A percentile compares a stretch with the other conserved stretches of the same genome.
These are phyloP conservation scores for Aspergillus ochraceus DNA, from an alignment of 2,329 filamentous ascomycete genomes.

Conservation along the genomic window DNA sequence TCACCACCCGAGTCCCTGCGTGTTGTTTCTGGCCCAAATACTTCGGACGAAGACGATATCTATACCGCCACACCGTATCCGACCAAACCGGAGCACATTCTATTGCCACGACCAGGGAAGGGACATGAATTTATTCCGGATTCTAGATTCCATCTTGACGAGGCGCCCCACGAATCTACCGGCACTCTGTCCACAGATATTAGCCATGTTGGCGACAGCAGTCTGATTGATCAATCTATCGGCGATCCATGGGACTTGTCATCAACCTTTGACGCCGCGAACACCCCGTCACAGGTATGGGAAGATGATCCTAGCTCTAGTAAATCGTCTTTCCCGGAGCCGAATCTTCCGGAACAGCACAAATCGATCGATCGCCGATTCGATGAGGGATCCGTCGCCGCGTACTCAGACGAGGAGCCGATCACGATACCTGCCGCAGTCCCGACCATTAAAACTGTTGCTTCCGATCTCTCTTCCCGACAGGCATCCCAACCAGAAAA, in stretches of 20 bases:
- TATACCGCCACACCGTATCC: slow-evolving; percentile 47
- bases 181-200: slow-evolving; percentile 30
- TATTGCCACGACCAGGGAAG: slow-evolving; percentile 42
- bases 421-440: slow-evolving; percentile 31
- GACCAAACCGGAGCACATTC: slow-evolving; percentile 49
- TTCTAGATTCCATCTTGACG: slow-evolving; percentile 33
- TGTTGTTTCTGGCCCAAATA: slow-evolving; percentile 32
- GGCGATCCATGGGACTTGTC: slow-evolving; percentile 38
- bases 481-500: slow-evolving; percentile 22
- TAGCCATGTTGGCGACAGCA: slow-evolving; percentile 27
- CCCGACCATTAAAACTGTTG: slow-evolving; percentile 40
- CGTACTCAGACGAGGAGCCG: slow-evolving; percentile 36
- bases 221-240: slow-evolving; percentile 27
- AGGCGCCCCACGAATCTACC: slow-evolving; percentile 28
- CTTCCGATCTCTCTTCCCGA: slow-evolving; percentile 32
- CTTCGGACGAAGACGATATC: slow-evolving; percentile 39
- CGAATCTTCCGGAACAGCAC: slow-evolving; percentile 19
- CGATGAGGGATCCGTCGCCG: slow-evolving; percentile 22
- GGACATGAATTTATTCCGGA: slow-evolving; percentile 36
- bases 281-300: slow-evolving; percentile 40
- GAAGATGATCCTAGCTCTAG: slow-evolving; percentile 39
- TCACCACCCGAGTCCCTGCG: slow-evolving; percentile 40
- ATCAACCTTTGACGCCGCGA: slow-evolving; percentile 36
- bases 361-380: slow-evolving; percentile 23
- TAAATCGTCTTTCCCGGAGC: slow-evolving; percentile 36